Base-by-base conservation (phyloP, 345 rosid species). In the Salix suchowensis region DNA sequence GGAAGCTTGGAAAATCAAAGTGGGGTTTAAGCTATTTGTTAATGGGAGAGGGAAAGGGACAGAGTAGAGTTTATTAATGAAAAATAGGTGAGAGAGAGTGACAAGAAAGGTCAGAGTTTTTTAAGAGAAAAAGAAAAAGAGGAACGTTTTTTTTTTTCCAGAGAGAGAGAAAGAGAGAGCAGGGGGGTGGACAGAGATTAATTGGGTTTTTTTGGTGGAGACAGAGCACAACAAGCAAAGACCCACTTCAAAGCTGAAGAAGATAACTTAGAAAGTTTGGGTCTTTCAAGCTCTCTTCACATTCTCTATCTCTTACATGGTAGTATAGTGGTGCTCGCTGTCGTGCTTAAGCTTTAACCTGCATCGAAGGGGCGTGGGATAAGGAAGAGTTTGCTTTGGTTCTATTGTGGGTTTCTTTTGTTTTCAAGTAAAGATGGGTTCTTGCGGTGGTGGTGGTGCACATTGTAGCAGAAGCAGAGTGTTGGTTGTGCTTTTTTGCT, bases 401-500 rank as follows among this genome's bases (percentile, higher is more conserved):
- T 28, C 11, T 54, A 34, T 23, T 28, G 32, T 36, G 60, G 70
- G 52, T 67, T 75, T 11, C 34, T 74, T 68, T 71, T 62, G 9
- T 73, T 37, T 26, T 74, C 73, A 61, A 36, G 67, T 60, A 21
- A 68, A 81, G 68, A 79, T 82, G 89, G 85, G 75, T 66, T 26
- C 26, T 37, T 9, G 16, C 21, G 61, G 14, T n/a, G 30, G 65
- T 32, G 66, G 65, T 52, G 66, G 26, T 73, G 80, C 36, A 74
- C 80, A 72, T 89, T 79, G 74, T 82, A 78, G 88, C 66, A 82
- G 55, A 72, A 79, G 68, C 81, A 81, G 82, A 79, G 78, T 36
- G 65, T 36, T 84, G 79, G 76, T 79, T 19, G 61, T 84, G 79
- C 40, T 86, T 69, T 82, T 86, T 52, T 86, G 85, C 70, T 68